Conservation (phyloP, 306 rosid species). For the Citrullus amarus region DNA sequence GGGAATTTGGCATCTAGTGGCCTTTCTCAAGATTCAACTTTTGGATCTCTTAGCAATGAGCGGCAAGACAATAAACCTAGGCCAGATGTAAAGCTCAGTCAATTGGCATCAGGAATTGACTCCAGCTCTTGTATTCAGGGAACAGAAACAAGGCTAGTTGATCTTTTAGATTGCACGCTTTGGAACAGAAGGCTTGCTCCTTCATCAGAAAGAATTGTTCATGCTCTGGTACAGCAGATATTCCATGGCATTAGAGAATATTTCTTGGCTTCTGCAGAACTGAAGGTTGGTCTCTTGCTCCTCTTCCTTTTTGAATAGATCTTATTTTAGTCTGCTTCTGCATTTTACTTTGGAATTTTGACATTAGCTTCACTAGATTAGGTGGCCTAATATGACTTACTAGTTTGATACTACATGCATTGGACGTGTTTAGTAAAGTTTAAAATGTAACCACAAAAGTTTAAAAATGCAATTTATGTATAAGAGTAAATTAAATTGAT, state of each 20-base stretch:
- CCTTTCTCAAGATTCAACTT: slow-evolving; percentile 34
- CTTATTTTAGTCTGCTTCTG: neutral
- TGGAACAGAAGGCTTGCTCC: slow-evolving; percentile 98
- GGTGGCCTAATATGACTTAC: neutral
- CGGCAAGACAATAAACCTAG: slow-evolving; percentile 61
- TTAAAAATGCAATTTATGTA: too few relatives aligned
- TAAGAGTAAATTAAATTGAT: too few relatives aligned
- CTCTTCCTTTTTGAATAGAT: neutral
- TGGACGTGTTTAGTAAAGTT: too few relatives aligned
- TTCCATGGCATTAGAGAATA: slow-evolving; percentile 93
- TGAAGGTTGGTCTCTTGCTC: slow-evolving; percentile 49
- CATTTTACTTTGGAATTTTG: neutral
- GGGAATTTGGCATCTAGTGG: slow-evolving; percentile 28
- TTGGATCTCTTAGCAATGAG: slow-evolving; percentile 42
- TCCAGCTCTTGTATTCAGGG: slow-evolving; percentile 45
- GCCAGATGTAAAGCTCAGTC: slow-evolving; percentile 87
- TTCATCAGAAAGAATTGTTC: slow-evolving; percentile 93
- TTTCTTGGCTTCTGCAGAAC: slow-evolving; percentile 89
- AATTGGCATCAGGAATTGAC: slow-evolving; percentile 70
- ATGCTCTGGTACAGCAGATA: slow-evolving; percentile 93
- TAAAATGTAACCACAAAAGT: too few relatives aligned
- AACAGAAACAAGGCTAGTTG: slow-evolving; percentile 86
- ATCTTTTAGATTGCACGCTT: slow-evolving; percentile 93
- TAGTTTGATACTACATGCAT: too few relatives aligned
- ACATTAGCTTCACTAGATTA: neutral